Base-by-base conservation (phyloP, 495 filamentous ascomycete genomes). In the Penicillium angulare region DNA sequence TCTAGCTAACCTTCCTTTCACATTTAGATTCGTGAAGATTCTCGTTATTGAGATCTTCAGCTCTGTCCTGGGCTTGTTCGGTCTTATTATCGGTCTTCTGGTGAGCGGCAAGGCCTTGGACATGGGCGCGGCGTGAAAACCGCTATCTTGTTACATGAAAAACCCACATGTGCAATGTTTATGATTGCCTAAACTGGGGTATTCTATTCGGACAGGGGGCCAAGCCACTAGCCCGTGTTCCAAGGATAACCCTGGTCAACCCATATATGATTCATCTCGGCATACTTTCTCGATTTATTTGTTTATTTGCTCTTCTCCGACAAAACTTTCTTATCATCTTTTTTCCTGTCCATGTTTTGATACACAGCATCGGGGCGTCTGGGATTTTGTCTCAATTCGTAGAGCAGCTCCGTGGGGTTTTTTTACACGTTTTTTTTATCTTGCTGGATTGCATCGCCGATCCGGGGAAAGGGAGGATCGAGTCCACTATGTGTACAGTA, bases 31-130 rank as follows among this genome's bases (percentile, higher is more conserved):
- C 73, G 92, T 99, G 71, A 96, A 95, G 76, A 95, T 97, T 60
- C 85, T 99, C 33, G 92, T 99, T 56, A 91, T 99, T 60, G 95
- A 99, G 73, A 99, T 99, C 68, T 99, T 99, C 78, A 97, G 93
- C 64, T 97, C 93, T 6, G 90, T 99, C 16, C 77, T 99, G 13
- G 95, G 95, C 47, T 80, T 99, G n/a, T 99, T 99, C 65, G 95
- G 95, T 45, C 75, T 99, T 45, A 99, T 99, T 66, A 82, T 97
- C 57, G 95, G 95, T 32, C 76, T 99, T 38, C 77, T 99, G 61
- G 78, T 97, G 21, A 86, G 87, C 21, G 78, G 86, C 53, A 92
- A 91, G 69, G 92, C 92, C 20, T 44, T 63, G 5, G 88, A 90
- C 32, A 95, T 98, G 62, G 75, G 81, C 67, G 67, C 53, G 48